Evolutionary conservation across 2,329 filamentous ascomycete species (phyloP).

Genomic region (Didymella arachidicola): DNA sequence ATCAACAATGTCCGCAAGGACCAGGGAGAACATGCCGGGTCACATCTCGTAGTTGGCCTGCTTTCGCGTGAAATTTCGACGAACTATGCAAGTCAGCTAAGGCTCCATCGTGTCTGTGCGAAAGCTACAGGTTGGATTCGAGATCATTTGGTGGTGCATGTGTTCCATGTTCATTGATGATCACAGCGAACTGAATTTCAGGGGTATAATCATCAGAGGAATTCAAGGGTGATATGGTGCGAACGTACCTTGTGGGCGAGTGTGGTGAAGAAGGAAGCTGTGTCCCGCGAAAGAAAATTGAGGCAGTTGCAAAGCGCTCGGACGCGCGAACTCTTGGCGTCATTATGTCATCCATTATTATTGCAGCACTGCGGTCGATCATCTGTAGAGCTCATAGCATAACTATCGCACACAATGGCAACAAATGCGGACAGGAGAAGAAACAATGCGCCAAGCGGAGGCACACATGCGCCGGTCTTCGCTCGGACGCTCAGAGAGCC

Average conservation of each 20-base stretch:
- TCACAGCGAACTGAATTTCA: constrained; percentile 63
- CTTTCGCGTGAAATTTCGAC: not conserved
- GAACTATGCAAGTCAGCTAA: constrained; percentile 30
- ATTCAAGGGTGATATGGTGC: constrained; percentile 1
- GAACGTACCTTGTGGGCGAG: constrained; percentile 37
- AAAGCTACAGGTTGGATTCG: constrained; percentile 20
- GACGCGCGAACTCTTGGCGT: constrained; percentile 39
- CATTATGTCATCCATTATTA: constrained; percentile 38
- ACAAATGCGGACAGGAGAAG: constrained; percentile 74
- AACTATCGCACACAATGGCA: constrained; percentile 27
- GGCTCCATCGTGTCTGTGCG: constrained; percentile 4
- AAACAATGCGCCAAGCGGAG: constrained; percentile 84
- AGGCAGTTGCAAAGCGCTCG: constrained; percentile 21
- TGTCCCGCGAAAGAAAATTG: constrained; percentile 37
- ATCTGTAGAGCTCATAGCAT: constrained; percentile 12
- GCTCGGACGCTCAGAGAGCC: constrained; percentile 60
- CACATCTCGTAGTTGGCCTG: not conserved
- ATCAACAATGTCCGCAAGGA: not conserved
- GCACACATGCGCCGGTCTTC: constrained; percentile 78
- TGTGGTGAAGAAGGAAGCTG: constrained; percentile 32
- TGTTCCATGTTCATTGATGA: constrained; percentile 64
- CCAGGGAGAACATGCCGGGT: not conserved
- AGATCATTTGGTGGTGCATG: constrained; percentile 68
- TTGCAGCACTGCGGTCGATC: constrained; percentile 19
- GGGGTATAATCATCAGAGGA: constrained; percentile 59